Percentiles rank a stretch among this genome's conserved stretches.
Conservation (phyloP, 352 stramenopile genomes). For the Globisporangium sylvaticum region DNA sequence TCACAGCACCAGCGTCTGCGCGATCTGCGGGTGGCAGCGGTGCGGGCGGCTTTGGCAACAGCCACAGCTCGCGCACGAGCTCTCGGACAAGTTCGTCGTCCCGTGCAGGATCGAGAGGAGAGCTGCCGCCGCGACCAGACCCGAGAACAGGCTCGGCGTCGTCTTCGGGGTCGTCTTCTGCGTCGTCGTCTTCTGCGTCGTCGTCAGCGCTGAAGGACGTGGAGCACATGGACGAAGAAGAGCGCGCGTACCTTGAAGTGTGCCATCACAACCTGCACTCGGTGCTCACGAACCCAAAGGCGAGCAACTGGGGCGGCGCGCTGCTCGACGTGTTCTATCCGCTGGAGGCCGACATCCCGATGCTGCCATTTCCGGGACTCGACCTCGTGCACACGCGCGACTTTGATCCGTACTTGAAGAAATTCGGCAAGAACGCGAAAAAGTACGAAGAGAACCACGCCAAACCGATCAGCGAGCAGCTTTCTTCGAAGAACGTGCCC, state of each 20-base stretch:
- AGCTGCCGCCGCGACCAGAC: conserved; percentile 4
- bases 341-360: conserved; percentile 59
- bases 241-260: conserved; percentile 59
- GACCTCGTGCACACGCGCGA: conserved; percentile 55
- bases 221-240: conserved; percentile 48
- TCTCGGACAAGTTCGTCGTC: conserved; percentile 33
- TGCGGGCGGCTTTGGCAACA: neutral
- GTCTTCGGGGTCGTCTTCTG: too few relatives aligned
- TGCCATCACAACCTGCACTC: conserved; percentile 84
- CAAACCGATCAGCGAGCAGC: conserved; percentile 75
- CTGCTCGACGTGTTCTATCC: conserved; percentile 75
- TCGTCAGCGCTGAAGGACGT: conserved; percentile 20
- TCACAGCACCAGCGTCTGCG: conserved; percentile 26
- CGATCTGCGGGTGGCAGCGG: conserved; percentile 16
- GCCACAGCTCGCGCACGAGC: conserved; percentile 24
- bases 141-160: conserved; percentile 7
- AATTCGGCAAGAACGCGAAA: conserved; percentile 57
- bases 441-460: conserved; percentile 76
- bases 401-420: conserved; percentile 76
- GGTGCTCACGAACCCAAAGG: conserved; percentile 78
- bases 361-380: conserved; percentile 66
- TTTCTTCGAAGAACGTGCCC: conserved; percentile 79
- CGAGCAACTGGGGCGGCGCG: conserved; percentile 60
- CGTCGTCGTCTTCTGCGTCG: neutral
- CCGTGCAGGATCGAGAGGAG: conserved; percentile 18